These are phyloP conservation scores for Erythrobasidium hasegawianum DNA, from an alignment of 1,284 basidiomycete genomes.

Conservation along the genomic window DNA sequence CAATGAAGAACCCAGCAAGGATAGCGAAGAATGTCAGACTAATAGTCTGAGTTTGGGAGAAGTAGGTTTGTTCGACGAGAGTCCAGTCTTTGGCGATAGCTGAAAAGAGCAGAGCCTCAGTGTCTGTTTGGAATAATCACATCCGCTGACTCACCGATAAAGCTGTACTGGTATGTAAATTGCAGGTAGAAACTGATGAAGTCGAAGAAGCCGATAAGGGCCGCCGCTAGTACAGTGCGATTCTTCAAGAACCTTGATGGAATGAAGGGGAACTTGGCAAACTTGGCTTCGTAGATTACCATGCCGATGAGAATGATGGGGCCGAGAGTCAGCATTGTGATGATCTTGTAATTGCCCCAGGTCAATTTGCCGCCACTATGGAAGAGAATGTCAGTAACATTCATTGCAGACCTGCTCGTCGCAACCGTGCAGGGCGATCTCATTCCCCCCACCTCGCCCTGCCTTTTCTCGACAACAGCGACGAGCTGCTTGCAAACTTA, in stretches of 20 bases:
- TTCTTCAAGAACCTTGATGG: conserved; percentile 49
- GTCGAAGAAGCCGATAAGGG: conserved; percentile 47
- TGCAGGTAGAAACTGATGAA: conserved; percentile 51
- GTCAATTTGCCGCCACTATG: neutral
- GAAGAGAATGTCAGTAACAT: too few relatives aligned
- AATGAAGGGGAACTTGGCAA: conserved; percentile 52
- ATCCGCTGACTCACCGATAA: conserved; percentile 25
- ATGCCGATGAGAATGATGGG: conserved; percentile 50
- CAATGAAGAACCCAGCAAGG: conserved; percentile 59
- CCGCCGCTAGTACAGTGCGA: conserved; percentile 46
- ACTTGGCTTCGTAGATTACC: conserved; percentile 52
- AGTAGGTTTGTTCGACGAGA: conserved; percentile 38
- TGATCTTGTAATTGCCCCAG: conserved; percentile 38
- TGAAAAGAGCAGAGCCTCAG: neutral
- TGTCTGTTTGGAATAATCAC: neutral
- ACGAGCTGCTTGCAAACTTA: neutral
- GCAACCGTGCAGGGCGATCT: too few relatives aligned
- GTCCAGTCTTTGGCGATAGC: conserved; percentile 38
- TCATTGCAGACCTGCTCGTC: too few relatives aligned
- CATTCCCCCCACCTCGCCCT: too few relatives aligned
- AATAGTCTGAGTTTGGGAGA: conserved; percentile 53
- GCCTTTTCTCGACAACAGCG: too few relatives aligned
- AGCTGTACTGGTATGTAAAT: conserved; percentile 43
- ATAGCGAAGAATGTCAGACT: conserved; percentile 62
- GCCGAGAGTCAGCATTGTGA: conserved; percentile 51